Evolutionary conservation across 2,329 filamentous ascomycete genomes (phyloP), one percentile per base, ranked within the genome.

Genomic region (Dactylellina haptotyla): DNA sequence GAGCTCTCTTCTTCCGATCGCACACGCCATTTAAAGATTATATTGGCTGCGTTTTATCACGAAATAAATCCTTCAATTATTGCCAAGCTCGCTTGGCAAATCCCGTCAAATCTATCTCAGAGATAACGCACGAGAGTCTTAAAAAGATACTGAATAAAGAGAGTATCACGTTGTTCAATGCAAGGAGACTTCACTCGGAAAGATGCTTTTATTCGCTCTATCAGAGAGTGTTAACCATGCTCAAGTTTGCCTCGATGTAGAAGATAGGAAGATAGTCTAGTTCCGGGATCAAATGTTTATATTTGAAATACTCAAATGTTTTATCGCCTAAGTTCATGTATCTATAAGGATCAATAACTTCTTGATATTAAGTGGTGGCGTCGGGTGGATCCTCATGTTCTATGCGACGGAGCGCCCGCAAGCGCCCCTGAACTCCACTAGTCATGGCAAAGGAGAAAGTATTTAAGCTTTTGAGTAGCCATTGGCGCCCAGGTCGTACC

Each of bases 401-500:
- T 25, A 12, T 34, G 25, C 4, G 28, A 41, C 16, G 32, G 62
- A 58, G 41, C 54, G 62, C 62, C 62, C 26, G 39, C 41, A 57
- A 37, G 18, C 41, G 41, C 51, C 62, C 45, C 30, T 41, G 20
- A 51, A 37, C 58, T n/a, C 34, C 59, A 4, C 41, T 45, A 56
- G 48, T 56, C 59, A 64, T 45, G 34, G 10, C 37, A 25, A 51
- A 46, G 43, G 45, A 16, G 48, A 16, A 25, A 23, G 23, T 65
- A 66, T 66, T 66, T 66, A 66, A 66, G 51, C 62, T 58, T 57
- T 58, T 57, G 18, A 25, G 51, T 57, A 20, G 41, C 51, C 43
- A 32, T 66, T 66, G 62, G 51, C 62, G 51, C 41, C 41, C 41
- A 53, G 46, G 32, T 66, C 62, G 50, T 41, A 50, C 28, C 28